Percentiles rank a stretch among this genome's conserved stretches.
Conservation (phyloP, 2,329 filamentous ascomycete species). For the Pseudogymnoascus sp. region DNA sequence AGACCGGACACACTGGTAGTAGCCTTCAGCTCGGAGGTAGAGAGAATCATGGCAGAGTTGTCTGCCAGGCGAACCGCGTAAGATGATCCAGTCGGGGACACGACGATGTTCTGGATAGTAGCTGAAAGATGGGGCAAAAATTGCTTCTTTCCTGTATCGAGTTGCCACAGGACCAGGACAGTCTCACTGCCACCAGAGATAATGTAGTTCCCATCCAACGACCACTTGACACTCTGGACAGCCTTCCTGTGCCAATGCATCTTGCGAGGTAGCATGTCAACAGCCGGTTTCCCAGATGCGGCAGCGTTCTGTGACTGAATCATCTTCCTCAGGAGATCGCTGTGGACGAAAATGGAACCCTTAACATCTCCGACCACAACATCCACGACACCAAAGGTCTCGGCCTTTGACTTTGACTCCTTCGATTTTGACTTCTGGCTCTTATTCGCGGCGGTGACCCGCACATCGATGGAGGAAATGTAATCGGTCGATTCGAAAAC, state of each 20-base stretch:
- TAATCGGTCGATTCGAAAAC: conserved; percentile 52
- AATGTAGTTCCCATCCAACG: conserved; percentile 89
- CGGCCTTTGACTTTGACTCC: conserved; percentile 21
- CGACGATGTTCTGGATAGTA: conserved; percentile 72
- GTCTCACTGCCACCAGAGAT: conserved; percentile 90
- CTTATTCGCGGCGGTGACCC: conserved; percentile 30
- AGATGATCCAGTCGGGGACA: conserved; percentile 70
- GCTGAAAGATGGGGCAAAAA: conserved; percentile 86
- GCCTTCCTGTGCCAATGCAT: conserved; percentile 87
- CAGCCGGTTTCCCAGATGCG: conserved; percentile 13
- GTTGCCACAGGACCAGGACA: conserved; percentile 84
- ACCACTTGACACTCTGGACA: conserved; percentile 84
- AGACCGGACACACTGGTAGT: conserved; percentile 78
- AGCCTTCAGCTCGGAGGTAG: conserved; percentile 80
- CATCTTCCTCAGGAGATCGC: conserved; percentile 58
- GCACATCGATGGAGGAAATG: conserved; percentile 59
- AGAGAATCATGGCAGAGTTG: conserved; percentile 85
- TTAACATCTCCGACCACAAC: conserved; percentile 68
- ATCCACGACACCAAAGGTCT: conserved; percentile 46
- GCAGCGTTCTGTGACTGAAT: conserved; percentile 32
- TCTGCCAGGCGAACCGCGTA: conserved; percentile 83
- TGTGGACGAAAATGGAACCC: conserved; percentile 75
- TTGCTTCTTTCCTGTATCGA: conserved; percentile 75
- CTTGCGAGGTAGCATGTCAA: conserved; percentile 45
- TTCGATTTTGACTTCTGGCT: conserved; percentile 20